Percentiles rank a stretch among this genome's conserved stretches.
These are phyloP conservation scores for Komagataella kurtzmanii DNA, from an alignment of 805 yeast genomes.

Conservation along the genomic window DNA sequence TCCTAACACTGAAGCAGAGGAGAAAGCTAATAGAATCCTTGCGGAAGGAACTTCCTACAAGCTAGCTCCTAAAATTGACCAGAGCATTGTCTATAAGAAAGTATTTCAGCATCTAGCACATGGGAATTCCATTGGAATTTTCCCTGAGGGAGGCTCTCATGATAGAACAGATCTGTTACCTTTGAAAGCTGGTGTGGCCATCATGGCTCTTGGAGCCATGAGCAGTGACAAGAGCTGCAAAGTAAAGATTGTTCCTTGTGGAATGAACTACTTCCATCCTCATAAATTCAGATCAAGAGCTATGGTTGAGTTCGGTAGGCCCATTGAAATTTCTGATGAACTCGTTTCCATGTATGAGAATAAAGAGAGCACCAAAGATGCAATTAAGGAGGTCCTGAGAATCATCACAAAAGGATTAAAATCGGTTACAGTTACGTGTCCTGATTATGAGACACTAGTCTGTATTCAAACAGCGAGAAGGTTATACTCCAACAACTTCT, in stretches of 20 bases:
- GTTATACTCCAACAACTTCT: constrained; percentile 65
- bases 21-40: constrained; percentile 25
- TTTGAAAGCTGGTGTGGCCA: constrained; percentile 92
- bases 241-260: constrained; percentile 89
- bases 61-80: constrained; percentile 76
- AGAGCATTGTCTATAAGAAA: constrained; percentile 64
- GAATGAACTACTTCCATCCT: constrained; percentile 94
- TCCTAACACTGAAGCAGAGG: constrained; percentile 23
- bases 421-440: constrained; percentile 80
- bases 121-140: constrained; percentile 80
- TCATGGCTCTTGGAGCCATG: constrained; percentile 95
- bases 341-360: constrained; percentile 53
- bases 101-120: constrained; percentile 76
- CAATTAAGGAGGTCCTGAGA: constrained; percentile 61
- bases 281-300: constrained; percentile 93
- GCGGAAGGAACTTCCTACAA: constrained; percentile 44
- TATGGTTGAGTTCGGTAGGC: constrained; percentile 87
- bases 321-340: constrained; percentile 51
- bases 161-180: constrained; percentile 89
- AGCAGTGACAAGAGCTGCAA: constrained; percentile 60
- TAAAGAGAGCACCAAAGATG: constrained; percentile 49
- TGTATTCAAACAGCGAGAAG: constrained; percentile 88
- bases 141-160: constrained; percentile 98
- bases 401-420: constrained; percentile 59
- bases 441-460: constrained; percentile 81